phyloP scores from a whole-genome alignment of 2,329 filamentous ascomycete species.

The Cercospora sesami region DNA sequence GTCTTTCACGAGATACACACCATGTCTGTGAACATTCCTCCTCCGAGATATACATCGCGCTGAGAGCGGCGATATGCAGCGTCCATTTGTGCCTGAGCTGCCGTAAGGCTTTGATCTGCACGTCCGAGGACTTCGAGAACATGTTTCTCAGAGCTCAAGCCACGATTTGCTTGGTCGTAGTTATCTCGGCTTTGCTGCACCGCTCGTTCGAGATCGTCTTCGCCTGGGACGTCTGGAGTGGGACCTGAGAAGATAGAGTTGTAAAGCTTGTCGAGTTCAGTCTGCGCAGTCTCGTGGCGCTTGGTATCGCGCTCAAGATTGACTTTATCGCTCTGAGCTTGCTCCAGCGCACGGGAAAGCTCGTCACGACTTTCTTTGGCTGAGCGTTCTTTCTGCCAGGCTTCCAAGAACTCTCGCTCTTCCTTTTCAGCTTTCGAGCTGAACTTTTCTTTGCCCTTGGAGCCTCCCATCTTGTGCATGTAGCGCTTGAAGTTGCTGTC shows the following conservation, averaged over 20 bases:
- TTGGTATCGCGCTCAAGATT: constrained; percentile 43
- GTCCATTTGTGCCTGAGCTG: constrained; percentile 44
- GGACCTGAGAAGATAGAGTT: constrained; percentile 56
- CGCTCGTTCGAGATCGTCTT: constrained; percentile 51
- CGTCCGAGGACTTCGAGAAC: constrained; percentile 40
- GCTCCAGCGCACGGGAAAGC: constrained; percentile 44
- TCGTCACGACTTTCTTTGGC: constrained; percentile 47
- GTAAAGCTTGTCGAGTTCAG: constrained; percentile 55
- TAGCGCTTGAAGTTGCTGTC: constrained; percentile 56
- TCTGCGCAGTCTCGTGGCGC: constrained; percentile 47
- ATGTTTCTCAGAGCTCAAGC: constrained; percentile 46
- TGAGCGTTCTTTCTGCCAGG: constrained; percentile 51
- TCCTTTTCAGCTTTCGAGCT: constrained; percentile 54
- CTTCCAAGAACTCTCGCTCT: constrained; percentile 58
- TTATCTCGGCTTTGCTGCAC: constrained; percentile 40
- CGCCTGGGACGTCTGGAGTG: constrained; percentile 55
- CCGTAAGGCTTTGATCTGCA: constrained; percentile 42
- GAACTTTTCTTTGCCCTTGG: constrained; percentile 49
- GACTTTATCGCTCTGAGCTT: constrained; percentile 42
- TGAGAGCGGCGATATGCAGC: constrained; percentile 47
- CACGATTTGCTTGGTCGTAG: constrained; percentile 43
- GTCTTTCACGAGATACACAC: not conserved
- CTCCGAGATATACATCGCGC: constrained; percentile 52
- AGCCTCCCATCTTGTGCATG: constrained; percentile 53
- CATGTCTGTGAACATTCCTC: constrained; percentile 52